Conservation (phyloP, 2,329 filamentous ascomycete species). For the Didymella lethalis region DNA sequence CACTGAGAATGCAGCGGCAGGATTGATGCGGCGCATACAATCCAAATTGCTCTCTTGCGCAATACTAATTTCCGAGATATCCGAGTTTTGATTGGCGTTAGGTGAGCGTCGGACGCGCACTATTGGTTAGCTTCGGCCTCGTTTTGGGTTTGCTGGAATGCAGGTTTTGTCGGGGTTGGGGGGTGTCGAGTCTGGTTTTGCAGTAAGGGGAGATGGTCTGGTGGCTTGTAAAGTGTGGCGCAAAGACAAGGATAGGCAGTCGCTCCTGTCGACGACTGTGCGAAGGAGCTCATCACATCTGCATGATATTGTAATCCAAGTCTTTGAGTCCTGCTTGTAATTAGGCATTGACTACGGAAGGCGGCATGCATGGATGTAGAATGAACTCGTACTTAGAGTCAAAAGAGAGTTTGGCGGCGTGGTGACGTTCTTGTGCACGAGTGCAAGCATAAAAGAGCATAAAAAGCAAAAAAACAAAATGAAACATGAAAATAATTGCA, state of each 20-base stretch:
- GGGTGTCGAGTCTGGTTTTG: constrained; percentile 22
- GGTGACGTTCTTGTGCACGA: too few species aligned
- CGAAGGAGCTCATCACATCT: too few species aligned
- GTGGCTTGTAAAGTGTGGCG: constrained; percentile 3
- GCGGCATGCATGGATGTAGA: too few species aligned
- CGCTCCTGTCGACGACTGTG: too few species aligned
- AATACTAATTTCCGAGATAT: constrained; percentile 31
- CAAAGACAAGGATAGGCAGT: not conserved
- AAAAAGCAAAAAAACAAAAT: not conserved
- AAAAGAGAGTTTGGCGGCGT: too few species aligned
- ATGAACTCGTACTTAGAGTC: too few species aligned
- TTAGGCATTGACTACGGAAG: too few species aligned
- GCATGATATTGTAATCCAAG: too few species aligned
- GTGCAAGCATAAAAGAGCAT: too few species aligned
- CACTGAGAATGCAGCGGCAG: constrained; percentile 1
- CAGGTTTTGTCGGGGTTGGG: constrained; percentile 26
- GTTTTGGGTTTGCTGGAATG: constrained; percentile 22
- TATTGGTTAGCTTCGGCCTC: constrained; percentile 18
- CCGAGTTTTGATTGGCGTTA: constrained; percentile 24
- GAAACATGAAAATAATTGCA: too few species aligned
- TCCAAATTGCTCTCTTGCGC: constrained; percentile 10
- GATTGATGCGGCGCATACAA: constrained; percentile 3
- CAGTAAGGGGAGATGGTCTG: not conserved
- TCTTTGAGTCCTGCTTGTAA: too few species aligned
- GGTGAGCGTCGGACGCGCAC: constrained; percentile 1